These are phyloP conservation scores for Aureobasidium sp. DNA, from an alignment of 2,329 filamentous ascomycete species.

Conservation along the genomic window DNA sequence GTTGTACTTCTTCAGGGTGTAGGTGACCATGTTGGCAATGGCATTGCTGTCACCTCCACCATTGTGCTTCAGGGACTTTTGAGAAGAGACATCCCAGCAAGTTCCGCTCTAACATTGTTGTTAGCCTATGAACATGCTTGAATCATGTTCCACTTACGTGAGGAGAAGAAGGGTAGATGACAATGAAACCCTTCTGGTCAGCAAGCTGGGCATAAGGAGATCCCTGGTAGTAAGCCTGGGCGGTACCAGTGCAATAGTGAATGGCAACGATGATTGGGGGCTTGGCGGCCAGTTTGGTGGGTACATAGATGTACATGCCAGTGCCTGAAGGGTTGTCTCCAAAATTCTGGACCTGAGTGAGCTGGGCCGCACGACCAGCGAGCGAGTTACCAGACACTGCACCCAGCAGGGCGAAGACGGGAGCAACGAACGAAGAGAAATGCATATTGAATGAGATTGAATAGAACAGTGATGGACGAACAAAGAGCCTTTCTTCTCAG, in stretches of 20 bases:
- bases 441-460: background rate
- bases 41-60: constrained; percentile 51
- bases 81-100: constrained; percentile 56
- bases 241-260: constrained; percentile 53
- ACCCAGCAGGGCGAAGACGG: constrained; percentile 3
- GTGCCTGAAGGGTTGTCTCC: constrained; percentile 6
- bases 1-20: constrained; percentile 46
- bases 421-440: constrained; percentile 6
- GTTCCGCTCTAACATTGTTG: constrained; percentile 27
- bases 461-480: background rate
- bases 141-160: constrained; percentile 27
- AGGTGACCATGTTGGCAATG: constrained; percentile 55
- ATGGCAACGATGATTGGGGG: constrained; percentile 22
- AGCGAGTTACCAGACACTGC: background rate
- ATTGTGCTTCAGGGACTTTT: constrained; percentile 47
- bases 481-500: background rate
- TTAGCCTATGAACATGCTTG: background rate
- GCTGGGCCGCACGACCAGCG: constrained; percentile 9
- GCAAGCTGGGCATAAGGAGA: constrained; percentile 44
- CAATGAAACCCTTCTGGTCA: constrained; percentile 50
- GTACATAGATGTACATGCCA: constrained; percentile 19
- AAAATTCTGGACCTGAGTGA: constrained; percentile 5
- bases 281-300: constrained; percentile 18
- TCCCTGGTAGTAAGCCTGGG: constrained; percentile 41
- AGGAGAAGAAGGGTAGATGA: constrained; percentile 51